Conservation (phyloP, 306 rosid genomes). For the Prunus mongolica region DNA sequence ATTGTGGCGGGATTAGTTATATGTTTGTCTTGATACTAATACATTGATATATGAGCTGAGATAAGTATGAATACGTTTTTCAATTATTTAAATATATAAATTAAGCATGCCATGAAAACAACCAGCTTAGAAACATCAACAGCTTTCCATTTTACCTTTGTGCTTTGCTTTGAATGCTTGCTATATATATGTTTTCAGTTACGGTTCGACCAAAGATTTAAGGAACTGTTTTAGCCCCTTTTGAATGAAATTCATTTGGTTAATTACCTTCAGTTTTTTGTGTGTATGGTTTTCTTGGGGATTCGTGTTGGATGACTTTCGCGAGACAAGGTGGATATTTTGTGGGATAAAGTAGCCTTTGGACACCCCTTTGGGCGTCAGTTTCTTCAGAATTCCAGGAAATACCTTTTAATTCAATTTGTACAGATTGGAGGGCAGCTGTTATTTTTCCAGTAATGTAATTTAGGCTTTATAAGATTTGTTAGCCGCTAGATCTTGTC, state of each 20-base stretch:
- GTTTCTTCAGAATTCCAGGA: not conserved
- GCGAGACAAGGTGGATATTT: not conserved
- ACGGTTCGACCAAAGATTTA: not conserved
- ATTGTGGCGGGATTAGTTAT: not conserved
- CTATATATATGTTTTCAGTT: not conserved
- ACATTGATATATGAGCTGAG: not conserved
- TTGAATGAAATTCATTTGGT: not conserved
- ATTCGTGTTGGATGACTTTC: not conserved
- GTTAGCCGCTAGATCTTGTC: not conserved
- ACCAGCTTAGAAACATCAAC: not conserved
- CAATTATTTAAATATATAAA: not conserved
- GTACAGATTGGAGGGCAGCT: not conserved
- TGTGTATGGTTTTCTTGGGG: not conserved
- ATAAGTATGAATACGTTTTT: not conserved
- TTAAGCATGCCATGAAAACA: not conserved
- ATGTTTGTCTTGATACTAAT: not conserved
- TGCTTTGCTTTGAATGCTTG: not conserved
- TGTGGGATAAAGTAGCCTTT: not conserved
- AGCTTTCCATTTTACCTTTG: not conserved
- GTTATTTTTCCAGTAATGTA: not conserved
- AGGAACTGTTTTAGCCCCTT: not conserved
- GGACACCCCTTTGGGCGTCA: not conserved
- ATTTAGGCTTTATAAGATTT: too few species aligned
- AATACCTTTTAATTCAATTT: not conserved
- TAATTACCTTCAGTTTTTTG: not conserved